These are phyloP conservation scores for Stachybotrys chartarum DNA, from an alignment of 2,329 filamentous ascomycete genomes.

Conservation along the genomic window DNA sequence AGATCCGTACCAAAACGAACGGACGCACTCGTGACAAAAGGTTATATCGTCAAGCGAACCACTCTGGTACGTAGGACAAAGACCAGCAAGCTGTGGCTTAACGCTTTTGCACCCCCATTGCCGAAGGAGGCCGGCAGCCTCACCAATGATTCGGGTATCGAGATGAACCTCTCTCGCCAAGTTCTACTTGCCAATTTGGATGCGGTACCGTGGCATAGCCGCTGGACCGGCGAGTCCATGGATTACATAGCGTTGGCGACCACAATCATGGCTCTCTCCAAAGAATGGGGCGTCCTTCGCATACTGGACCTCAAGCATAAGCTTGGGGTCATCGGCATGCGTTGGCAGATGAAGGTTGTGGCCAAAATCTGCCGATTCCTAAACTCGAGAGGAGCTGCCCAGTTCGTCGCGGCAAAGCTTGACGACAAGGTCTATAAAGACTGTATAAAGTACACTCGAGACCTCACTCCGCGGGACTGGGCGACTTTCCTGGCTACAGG, in stretches of 20 bases:
- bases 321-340: slow-evolving; percentile 45
- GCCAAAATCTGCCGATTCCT: slow-evolving; percentile 53
- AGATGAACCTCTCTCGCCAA: slow-evolving; percentile 31
- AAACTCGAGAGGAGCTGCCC: slow-evolving; percentile 46
- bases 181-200: slow-evolving; percentile 37
- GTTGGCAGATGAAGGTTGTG: slow-evolving; percentile 53
- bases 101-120: slow-evolving; percentile 42
- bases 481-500: slow-evolving; percentile 44
- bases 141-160: slow-evolving; percentile 14
- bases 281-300: slow-evolving; percentile 51
- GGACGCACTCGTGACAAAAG: slow-evolving; percentile 50
- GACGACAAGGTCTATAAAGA: slow-evolving; percentile 51
- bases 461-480: slow-evolving; percentile 51
- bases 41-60: slow-evolving; percentile 55
- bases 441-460: slow-evolving; percentile 51
- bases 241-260: slow-evolving; percentile 51
- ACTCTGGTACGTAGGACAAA: slow-evolving; percentile 51
- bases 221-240: slow-evolving; percentile 52
- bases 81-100: slow-evolving; percentile 57
- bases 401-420: slow-evolving; percentile 50
- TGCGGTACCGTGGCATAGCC: slow-evolving; percentile 46
- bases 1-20: slow-evolving; percentile 56
- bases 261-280: slow-evolving; percentile 49
- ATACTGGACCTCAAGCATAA: slow-evolving; percentile 52
- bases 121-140: slow-evolving; percentile 22